Conservation (phyloP, 2,329 filamentous ascomycete genomes). For the Alternaria gaisen region DNA sequence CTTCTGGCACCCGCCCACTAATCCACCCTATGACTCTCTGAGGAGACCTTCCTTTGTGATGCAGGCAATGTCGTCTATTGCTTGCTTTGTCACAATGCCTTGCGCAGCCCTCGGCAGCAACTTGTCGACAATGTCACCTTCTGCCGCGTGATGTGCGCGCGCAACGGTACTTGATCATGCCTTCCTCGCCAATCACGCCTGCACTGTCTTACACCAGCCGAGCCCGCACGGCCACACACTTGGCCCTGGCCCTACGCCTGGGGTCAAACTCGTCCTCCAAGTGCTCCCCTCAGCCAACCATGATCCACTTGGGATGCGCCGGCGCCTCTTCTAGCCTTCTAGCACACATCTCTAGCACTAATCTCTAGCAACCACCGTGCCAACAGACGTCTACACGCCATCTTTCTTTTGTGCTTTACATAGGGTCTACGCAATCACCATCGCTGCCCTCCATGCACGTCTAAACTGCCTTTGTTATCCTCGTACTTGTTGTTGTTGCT, state of each 20-base stretch:
- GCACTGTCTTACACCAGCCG: conserved; percentile 16
- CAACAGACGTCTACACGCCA: conserved; percentile 4
- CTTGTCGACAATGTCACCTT: conserved; percentile 19
- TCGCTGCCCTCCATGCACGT: conserved; percentile 6
- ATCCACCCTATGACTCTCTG: conserved; percentile 29
- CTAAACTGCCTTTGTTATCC: not conserved
- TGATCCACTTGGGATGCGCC: conserved; percentile 27
- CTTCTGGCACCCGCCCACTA: conserved; percentile 24
- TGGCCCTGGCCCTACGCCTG: conserved; percentile 42
- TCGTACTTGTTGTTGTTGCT: not conserved
- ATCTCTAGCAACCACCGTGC: not conserved
- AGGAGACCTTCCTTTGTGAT: too few relatives aligned
- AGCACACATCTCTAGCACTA: conserved; percentile 1
- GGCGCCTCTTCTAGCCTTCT: conserved; percentile 1
- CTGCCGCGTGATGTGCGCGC: conserved; percentile 24
- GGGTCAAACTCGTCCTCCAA: conserved; percentile 30
- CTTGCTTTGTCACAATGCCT: conserved; percentile 13
- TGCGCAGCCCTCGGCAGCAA: not conserved
- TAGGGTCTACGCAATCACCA: not conserved
- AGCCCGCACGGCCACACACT: conserved; percentile 37
- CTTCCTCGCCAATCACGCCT: conserved; percentile 23
- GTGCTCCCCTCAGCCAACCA: conserved; percentile 29
- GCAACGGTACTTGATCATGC: conserved; percentile 13
- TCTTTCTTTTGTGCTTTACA: not conserved
- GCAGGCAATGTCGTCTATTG: not conserved